phyloP scores from a whole-genome alignment of 306 rosid genomes.

The Quercus glauca region DNA sequence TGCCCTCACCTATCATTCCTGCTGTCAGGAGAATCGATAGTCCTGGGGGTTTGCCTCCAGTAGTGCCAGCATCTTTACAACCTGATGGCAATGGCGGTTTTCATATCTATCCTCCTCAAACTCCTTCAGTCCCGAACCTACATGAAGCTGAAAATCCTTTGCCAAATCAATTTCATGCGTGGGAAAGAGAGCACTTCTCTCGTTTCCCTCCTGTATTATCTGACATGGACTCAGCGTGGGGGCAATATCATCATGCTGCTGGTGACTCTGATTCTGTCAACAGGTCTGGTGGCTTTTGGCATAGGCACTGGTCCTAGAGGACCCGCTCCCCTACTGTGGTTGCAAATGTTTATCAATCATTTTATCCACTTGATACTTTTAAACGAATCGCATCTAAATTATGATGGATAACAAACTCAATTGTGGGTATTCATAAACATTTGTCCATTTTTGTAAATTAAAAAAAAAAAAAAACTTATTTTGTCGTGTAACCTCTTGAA shows the following conservation, averaged over 20 bases:
- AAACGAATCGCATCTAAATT: background rate
- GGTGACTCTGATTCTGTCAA: constrained; percentile 17
- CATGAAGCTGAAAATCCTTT: constrained; percentile 16
- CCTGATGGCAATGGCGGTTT: constrained; percentile 1
- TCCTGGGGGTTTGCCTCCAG: constrained; percentile 1
- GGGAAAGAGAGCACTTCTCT: constrained; percentile 13
- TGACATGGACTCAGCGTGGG: constrained; percentile 11
- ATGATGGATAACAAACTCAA: background rate
- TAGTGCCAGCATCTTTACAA: constrained; percentile 3
- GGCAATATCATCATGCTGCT: background rate
- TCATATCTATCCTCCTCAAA: constrained; percentile 5
- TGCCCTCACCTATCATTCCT: constrained; percentile 9
- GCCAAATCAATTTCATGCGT: constrained; percentile 2
- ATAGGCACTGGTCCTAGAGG: constrained; percentile 7
- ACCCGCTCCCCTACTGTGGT: background rate
- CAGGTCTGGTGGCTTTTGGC: constrained; percentile 14
- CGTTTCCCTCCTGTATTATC: constrained; percentile 6
- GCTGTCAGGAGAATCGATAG: constrained; percentile 1
- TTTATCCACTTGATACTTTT: background rate
- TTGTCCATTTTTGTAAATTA: background rate
- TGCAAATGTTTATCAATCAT: background rate
- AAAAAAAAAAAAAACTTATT: background rate
- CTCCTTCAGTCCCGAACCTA: constrained; percentile 1
- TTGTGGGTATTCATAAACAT: background rate
- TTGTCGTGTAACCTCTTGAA: background rate